Percentiles rank a stretch among this genome's conserved stretches.
These are phyloP conservation scores for Yarrowia hollandica DNA, from an alignment of 805 yeast species.

Conservation along the genomic window DNA sequence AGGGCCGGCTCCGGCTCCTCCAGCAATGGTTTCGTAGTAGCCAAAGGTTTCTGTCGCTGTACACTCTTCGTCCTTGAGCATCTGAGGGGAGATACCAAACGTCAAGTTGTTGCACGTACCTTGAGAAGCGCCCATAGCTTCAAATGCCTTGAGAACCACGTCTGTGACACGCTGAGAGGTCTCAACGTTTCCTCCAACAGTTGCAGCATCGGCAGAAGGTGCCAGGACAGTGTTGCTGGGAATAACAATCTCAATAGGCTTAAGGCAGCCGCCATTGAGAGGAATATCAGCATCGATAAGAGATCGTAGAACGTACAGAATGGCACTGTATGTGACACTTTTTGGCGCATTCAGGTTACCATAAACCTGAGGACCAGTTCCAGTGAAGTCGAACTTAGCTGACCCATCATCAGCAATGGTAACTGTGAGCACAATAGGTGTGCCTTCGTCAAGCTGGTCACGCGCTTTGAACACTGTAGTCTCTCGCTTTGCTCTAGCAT, in stretches of 20 bases:
- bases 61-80: slow-evolving; percentile 36
- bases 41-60: slow-evolving; percentile 69
- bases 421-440: slow-evolving; percentile 37
- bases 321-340: slow-evolving; percentile 86
- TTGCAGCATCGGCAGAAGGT: slow-evolving; percentile 85
- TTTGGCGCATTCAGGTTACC: slow-evolving; percentile 92
- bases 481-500: slow-evolving; percentile 38
- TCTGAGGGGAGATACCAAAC: slow-evolving; percentile 75
- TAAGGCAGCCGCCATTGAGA: slow-evolving; percentile 86
- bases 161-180: slow-evolving; percentile 94
- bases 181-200: slow-evolving; percentile 92
- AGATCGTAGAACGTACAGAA: slow-evolving; percentile 81
- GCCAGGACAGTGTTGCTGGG: slow-evolving; percentile 65
- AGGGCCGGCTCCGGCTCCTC: slow-evolving; percentile 92
- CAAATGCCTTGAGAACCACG: slow-evolving; percentile 80
- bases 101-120: slow-evolving; percentile 95
- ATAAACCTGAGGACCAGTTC: slow-evolving; percentile 82
- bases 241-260: slow-evolving; percentile 67
- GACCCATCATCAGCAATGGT: slow-evolving; percentile 50
- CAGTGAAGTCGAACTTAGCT: slow-evolving; percentile 79
- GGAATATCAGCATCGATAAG: slow-evolving; percentile 87
- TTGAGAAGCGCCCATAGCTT: slow-evolving; percentile 91
- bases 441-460: slow-evolving; percentile 44
- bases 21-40: slow-evolving; percentile 91
- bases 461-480: slow-evolving; percentile 35